Evolutionary conservation across 306 rosid genomes (phyloP), one percentile per base, ranked within the genome.

Genomic region (Morella rubra): DNA sequence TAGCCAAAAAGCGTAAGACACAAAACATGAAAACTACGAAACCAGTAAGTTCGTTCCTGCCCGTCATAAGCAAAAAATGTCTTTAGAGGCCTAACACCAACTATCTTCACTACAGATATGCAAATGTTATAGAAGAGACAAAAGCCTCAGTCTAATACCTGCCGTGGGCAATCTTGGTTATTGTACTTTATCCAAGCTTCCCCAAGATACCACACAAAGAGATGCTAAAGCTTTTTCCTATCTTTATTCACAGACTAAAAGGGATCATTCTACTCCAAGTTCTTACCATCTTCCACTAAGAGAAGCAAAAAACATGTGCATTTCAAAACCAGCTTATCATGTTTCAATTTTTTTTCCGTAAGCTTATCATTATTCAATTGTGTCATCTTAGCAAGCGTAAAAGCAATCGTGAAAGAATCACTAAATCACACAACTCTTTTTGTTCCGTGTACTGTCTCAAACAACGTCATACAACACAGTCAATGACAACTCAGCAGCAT

Each of bases 371-470:
- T 7, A 27, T 51, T 22, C 65, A 11, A 32, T 32, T 53, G 2
- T 47, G 14, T 2, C 18, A 47, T 49, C 53, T 49, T 12, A 49
- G 14, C 53, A 49, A 49, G 53, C 53, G 53, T 12, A 49, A 49
- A 12, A 49, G 53, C 53, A 49, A 12, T 49, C 53, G 19, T 12
- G 16, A 3, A 44, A 18, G 4, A 7, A 22, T 22, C 6, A 40
- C 22, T 42, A 2, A 18, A 44, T 77, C 65, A 59, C 64, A 72
- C 5, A 76, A 77, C 22, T 27, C 41, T 41, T 9, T 50, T 45
- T 7, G 56, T 73, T 79, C 78, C 81, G 62, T 64, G 75, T 18
- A 50, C 65, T 13, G 27, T 8, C 45, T 45, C 27, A 20, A 51
- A 66, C 47, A 19, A 76, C 32, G 44, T 11, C 52, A 58, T 24